A percentile compares a stretch with the other conserved stretches of the same genome.
Evolutionary conservation across 208 protist genomes (phyloP).

Genomic region (Leishmania aethiopica): DNA sequence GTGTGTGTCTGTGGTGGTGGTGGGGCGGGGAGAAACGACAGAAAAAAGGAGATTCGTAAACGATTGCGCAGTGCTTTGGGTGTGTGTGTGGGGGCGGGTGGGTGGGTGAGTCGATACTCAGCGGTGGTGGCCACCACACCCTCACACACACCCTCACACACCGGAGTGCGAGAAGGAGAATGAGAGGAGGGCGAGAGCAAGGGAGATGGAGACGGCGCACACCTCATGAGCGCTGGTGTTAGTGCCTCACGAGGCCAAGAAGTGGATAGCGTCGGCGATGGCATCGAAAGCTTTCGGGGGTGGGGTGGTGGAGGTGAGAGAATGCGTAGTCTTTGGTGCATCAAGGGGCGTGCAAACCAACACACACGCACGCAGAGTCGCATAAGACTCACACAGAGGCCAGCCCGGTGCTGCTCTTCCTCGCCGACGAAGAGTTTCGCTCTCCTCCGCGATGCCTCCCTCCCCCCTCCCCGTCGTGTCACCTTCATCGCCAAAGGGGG

Average conservation of each 20-base stretch:
- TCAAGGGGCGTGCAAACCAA: background rate
- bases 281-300: background rate
- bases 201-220: background rate
- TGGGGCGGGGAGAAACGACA: background rate
- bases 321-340: background rate
- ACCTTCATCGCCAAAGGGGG: background rate
- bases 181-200: background rate
- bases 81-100: too few relatives aligned
- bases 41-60: background rate
- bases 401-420: background rate
- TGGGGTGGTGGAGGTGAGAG: background rate
- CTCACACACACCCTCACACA: too few relatives aligned
- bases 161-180: background rate
- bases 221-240: background rate
- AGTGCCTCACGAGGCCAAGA: background rate
- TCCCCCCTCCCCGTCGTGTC: background rate
- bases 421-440: background rate
- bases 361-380: background rate
- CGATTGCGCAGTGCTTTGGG: background rate
- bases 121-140: background rate
- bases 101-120: background rate
- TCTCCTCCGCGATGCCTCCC: background rate
- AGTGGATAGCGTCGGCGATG: background rate
- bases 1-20: background rate
- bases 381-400: background rate